phyloP scores from a whole-genome alignment of 306 rosid genomes.

The Cucumis melo region DNA sequence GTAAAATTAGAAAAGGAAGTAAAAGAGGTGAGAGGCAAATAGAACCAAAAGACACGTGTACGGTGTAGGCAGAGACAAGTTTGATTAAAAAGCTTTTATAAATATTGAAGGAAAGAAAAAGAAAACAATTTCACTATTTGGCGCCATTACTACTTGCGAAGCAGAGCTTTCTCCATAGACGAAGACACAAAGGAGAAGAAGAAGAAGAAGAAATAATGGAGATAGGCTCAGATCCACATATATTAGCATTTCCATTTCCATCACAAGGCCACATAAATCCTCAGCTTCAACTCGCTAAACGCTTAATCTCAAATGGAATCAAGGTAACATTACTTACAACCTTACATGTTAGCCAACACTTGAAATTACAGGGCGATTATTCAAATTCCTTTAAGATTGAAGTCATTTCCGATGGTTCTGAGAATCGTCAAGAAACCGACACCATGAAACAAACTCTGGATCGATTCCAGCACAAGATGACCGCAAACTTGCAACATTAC shows the following conservation, averaged over 20 bases:
- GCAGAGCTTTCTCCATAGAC: not conserved
- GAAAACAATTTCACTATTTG: not conserved
- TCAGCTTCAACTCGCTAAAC: constrained; percentile 16
- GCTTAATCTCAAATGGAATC: constrained; percentile 10
- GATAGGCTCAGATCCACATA: not conserved
- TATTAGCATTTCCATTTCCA: constrained; percentile 10
- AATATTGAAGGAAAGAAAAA: not conserved
- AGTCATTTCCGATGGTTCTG: constrained; percentile 12
- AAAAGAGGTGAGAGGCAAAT: too few relatives aligned
- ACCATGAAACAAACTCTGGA: not conserved
- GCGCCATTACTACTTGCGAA: not conserved
- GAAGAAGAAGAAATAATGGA: not conserved
- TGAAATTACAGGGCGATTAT: not conserved
- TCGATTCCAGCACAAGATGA: not conserved
- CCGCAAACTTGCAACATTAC: not conserved
- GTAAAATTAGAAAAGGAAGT: too few relatives aligned
- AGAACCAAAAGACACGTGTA: too few relatives aligned
- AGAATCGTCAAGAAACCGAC: not conserved
- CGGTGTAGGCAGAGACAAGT: not conserved
- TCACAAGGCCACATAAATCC: constrained; percentile 23
- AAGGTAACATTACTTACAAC: constrained; percentile 12
- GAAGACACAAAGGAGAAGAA: not conserved
- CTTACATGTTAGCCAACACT: not conserved
- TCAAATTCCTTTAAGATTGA: not conserved
- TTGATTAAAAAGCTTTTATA: not conserved